Base-by-base conservation (phyloP, 2,329 filamentous ascomycete species). In the Macroventuria anomochaeta region DNA sequence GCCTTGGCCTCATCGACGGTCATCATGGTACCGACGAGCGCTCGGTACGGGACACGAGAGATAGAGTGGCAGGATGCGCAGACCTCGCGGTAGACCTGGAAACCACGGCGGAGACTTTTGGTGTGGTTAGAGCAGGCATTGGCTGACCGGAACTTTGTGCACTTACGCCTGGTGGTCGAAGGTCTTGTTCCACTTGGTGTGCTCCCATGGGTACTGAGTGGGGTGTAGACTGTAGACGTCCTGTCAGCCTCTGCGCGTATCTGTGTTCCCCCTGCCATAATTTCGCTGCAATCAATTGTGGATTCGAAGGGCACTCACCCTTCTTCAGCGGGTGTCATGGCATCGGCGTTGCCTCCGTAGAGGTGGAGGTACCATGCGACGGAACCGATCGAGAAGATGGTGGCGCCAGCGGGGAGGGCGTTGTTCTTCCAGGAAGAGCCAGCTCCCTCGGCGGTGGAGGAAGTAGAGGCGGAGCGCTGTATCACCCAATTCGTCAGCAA, bases 41-140 rank as follows among this genome's bases (percentile, higher is more conserved):
- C 75, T 78, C 95, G 91, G 86, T 96, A 99, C 56, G 95, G 93
- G 55, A 99, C 87, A 82, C 95, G 91, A 79, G 83, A 88, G 62
- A 99, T 88, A 61, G 95, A 99, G 85, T 99, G 95, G 86, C 95
- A 99, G 70, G 91, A 91, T 59, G 93, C 87, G 85, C 95, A 99
- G 73, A 99, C 95, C 82, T 99, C 95, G 69, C 89, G 91, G 85
- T 99, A 99, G 75, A 99, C 95, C 82, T 96, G 93, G 87, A 97
- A 99, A 80, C 95, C 95, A 83, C 95, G 93, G 78, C 95, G 95
- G 66, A 99, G 92, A 71, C 93, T 96, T 37, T 46, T 28, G 31
- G 7, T 20, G 28, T 31, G 37, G 21, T 54, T 53, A 51, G 50
- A 55, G 20, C 21, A 17, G 17, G 20, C 6, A 20, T 18, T 12